Evolutionary conservation across 768 basidiomycete species (phyloP), one percentile per base, ranked within the genome.

Genomic region (Leccinum truebloodii): DNA sequence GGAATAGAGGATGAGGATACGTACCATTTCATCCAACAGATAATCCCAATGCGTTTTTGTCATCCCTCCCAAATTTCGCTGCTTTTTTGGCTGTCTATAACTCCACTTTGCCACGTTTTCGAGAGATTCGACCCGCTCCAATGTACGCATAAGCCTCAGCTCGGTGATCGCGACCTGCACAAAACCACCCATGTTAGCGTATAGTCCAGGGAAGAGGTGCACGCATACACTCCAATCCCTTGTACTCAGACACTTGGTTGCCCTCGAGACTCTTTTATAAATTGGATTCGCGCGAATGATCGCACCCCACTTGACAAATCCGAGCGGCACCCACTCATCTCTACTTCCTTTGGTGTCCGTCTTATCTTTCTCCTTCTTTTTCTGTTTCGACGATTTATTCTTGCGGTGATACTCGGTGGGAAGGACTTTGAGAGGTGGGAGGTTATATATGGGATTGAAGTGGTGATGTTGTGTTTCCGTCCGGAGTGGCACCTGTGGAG

Each of bases 31-130:
- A 62, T 98, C 96, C 73, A 99, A 76, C 35, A 99, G 79, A 74
- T 95, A 91, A 71, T 98, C 97, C 94, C 94, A 95, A 69, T 98
- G 94, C 1, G 89, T 86, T 76, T 95, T 97, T 3, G 80, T 78
- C 53, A 88, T 65, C 1, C 87, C 86, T 22, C 88, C 86, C 18
- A 94, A 81, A 30, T 86, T 89, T 60, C 91, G 82, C 69, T 95
- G 92, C 74, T 95, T 96, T 76, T 96, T 98, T 10, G 95, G 94
- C 69, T 99, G 97, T 55, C 96, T 79, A 67, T 96, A 92, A 65
- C 90, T 90, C 96, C 97, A 99, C 37, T 85, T 79, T 4, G 87
- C 88, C 12, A 82, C 83, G 28, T 84, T 81, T 73, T 97, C 95
- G 59, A 98, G 81, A 30, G 78, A 73, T 60, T 98, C 95, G 52